Evolutionary conservation across 345 rosid genomes (phyloP).

Genomic region (Chamaenerion angustifolium): DNA sequence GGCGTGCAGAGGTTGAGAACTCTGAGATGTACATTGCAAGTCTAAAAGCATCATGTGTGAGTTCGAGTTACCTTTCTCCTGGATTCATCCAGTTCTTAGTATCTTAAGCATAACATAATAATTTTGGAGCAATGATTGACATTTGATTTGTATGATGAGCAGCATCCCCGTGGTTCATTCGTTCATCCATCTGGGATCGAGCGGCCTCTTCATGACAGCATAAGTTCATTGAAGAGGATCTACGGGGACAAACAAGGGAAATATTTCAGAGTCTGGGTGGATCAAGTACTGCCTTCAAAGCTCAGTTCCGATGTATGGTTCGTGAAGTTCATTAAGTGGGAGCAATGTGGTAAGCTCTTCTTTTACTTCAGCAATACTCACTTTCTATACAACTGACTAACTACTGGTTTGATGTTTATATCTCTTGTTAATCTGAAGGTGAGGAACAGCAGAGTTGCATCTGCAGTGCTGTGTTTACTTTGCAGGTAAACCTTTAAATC

Average conservation of each 20-base stretch:
- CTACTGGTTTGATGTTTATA: background rate
- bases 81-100: background rate
- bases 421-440: conserved; percentile 22
- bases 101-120: background rate
- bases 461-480: conserved; percentile 27
- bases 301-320: conserved; percentile 54
- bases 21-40: conserved; percentile 45
- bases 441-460: conserved; percentile 42
- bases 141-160: conserved; percentile 2
- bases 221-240: conserved; percentile 30
- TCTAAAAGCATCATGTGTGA: conserved; percentile 58
- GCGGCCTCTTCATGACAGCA: conserved; percentile 34
- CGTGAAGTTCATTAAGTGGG: conserved; percentile 72
- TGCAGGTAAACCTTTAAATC: conserved; percentile 27
- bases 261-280: conserved; percentile 71
- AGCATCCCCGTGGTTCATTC: conserved; percentile 47
- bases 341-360: conserved; percentile 39
- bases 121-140: too few species aligned
- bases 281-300: conserved; percentile 42
- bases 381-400: background rate
- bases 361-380: background rate
- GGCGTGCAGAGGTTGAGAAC: conserved; percentile 80
- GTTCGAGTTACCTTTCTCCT: conserved; percentile 16
- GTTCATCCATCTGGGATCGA: conserved; percentile 71
- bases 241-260: conserved; percentile 77